Conservation (phyloP, 2,329 filamentous ascomycete species). For the Corinectria fuckeliana region DNA sequence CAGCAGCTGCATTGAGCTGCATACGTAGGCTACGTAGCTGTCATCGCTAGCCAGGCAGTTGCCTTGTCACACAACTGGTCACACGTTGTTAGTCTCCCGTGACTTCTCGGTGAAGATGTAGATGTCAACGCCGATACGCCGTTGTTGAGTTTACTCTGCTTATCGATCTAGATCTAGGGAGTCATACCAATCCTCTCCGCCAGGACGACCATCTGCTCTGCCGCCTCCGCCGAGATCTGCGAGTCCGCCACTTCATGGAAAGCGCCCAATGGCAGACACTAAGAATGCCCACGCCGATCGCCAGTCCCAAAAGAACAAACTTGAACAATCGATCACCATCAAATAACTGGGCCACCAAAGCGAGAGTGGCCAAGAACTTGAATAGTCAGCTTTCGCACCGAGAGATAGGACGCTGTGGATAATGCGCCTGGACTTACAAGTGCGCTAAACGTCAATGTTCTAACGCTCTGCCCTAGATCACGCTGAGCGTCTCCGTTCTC, state of each 20-base stretch:
- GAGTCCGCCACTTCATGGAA: neutral
- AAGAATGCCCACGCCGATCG: neutral
- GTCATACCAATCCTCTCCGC: neutral
- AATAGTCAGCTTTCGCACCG: neutral
- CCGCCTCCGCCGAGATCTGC: neutral
- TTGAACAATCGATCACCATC: neutral
- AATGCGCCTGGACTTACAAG: neutral
- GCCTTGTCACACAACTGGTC: constrained; percentile 9
- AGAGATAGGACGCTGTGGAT: neutral
- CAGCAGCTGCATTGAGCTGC: constrained; percentile 2
- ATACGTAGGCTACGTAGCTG: constrained; percentile 1
- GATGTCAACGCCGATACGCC: neutral
- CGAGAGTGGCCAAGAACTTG: neutral
- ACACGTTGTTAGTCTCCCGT: constrained; percentile 1
- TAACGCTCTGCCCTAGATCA: neutral
- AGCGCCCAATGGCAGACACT: neutral
- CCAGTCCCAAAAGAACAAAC: neutral
- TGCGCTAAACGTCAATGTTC: neutral
- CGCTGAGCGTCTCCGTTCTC: neutral
- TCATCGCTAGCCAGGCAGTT: constrained; percentile 1
- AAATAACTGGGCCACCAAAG: neutral
- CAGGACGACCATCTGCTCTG: neutral
- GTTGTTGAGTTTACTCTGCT: neutral
- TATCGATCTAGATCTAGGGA: neutral
- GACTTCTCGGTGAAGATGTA: neutral